Percentiles rank a stretch among this genome's conserved stretches.
These are phyloP conservation scores for Ustilago tritici DNA, from an alignment of 1,284 basidiomycete genomes.

Conservation along the genomic window DNA sequence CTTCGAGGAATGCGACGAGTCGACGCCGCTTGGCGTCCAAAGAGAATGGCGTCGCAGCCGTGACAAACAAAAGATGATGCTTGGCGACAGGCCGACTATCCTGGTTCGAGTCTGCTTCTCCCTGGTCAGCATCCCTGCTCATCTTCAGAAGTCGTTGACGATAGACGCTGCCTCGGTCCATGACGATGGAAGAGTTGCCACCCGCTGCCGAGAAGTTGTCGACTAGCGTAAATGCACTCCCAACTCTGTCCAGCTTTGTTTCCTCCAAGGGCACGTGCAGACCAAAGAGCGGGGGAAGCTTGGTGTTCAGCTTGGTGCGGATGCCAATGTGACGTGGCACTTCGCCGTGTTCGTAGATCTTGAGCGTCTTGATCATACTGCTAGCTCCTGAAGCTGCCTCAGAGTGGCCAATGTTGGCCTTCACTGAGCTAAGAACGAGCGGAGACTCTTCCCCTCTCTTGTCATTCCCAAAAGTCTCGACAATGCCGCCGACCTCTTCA, in stretches of 20 bases:
- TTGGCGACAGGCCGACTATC: not conserved
- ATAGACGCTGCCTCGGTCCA: constrained; percentile 35
- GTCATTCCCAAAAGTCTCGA: constrained; percentile 50
- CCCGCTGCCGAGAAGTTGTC: constrained; percentile 57
- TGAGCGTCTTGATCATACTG: constrained; percentile 51
- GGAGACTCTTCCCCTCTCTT: constrained; percentile 21
- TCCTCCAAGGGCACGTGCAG: constrained; percentile 34
- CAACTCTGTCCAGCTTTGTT: constrained; percentile 20
- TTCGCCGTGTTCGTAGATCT: constrained; percentile 36
- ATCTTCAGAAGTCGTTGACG: constrained; percentile 14
- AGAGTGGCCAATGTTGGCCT: constrained; percentile 55
- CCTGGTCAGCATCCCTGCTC: constrained; percentile 10
- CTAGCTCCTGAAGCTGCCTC: constrained; percentile 49
- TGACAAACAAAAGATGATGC: constrained; percentile 33
- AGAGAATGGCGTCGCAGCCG: constrained; percentile 44
- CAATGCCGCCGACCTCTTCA: constrained; percentile 54
- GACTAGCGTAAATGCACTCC: constrained; percentile 36
- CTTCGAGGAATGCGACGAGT: constrained; percentile 35
- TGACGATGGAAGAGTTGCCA: constrained; percentile 50
- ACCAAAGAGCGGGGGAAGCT: constrained; percentile 44
- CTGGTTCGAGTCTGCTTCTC: not conserved
- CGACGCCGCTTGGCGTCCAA: constrained; percentile 39
- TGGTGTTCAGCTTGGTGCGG: constrained; percentile 49
- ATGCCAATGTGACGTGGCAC: constrained; percentile 52
- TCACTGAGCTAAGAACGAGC: constrained; percentile 49